Evolutionary conservation across 2,329 filamentous ascomycete genomes (phyloP), one percentile per base, ranked within the genome.

Genomic region (Cladosporium austrohemisphaericum): DNA sequence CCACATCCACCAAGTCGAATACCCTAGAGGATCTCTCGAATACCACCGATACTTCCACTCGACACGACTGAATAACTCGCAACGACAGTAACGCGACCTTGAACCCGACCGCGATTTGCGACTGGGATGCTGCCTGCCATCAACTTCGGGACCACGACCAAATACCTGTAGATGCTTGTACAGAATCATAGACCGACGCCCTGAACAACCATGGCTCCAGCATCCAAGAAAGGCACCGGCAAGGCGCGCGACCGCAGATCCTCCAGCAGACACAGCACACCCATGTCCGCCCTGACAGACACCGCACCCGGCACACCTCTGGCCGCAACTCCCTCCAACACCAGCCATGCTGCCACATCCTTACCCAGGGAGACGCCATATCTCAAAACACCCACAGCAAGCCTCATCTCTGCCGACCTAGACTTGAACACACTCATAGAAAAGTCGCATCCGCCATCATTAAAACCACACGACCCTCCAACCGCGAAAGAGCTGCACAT

Each of bases 181-280:
- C n/a, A n/a, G n/a, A n/a, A n/a, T n/a, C n/a, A n/a, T n/a, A n/a
- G n/a, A n/a, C n/a, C n/a, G n/a, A n/a, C n/a, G n/a, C n/a, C n/a
- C n/a, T n/a, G n/a, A n/a, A n/a, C 35, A 20, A 38, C 18, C 9
- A 52, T 52, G 32, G 51, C 60, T 0, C 43, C 54, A 33, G 56
- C 57, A 23, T 60, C 63, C 44, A 67, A 67, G 55, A 64, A 63
- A 47, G 58, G 60, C 51, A 52, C 58, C 11, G 54, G 52, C 49
- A 59, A 58, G 29, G 48, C 75, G 53, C 76, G 76, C 57, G 77
- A 78, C 58, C 77, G 82, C 53, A 81, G 83, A 58, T 85, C 84
- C 59, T 76, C 81, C 54, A 90, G 85, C 65, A 84, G 87, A 63
- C 91, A 90, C 68, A 88, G 85, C 28, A 92, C 87, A 13, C 88